Conservation (phyloP, 2,329 filamentous ascomycete genomes). For the Monilinia aucupariae region DNA sequence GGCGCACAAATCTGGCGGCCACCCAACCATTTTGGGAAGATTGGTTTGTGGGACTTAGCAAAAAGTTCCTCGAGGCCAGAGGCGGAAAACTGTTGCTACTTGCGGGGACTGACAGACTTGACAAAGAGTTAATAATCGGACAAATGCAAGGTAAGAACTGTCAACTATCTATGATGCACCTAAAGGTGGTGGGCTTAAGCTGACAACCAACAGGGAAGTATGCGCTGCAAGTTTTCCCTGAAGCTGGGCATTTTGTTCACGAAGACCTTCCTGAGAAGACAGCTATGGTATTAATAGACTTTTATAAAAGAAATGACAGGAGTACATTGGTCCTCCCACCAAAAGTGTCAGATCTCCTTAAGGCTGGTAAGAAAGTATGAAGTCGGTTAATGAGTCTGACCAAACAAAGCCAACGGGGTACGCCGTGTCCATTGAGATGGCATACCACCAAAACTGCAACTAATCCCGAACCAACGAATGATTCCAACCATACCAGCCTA, state of each 20-base stretch:
- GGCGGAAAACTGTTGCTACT: slow-evolving; percentile 82
- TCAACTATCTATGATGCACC: not conserved
- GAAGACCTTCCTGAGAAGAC: slow-evolving; percentile 92
- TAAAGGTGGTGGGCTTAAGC: not conserved
- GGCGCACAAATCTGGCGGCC: slow-evolving; percentile 76
- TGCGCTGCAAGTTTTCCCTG: slow-evolving; percentile 86
- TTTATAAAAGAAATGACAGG: slow-evolving; percentile 86
- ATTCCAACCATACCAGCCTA: too few species aligned
- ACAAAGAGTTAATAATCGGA: slow-evolving; percentile 89
- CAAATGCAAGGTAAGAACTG: slow-evolving; percentile 78
- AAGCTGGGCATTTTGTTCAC: slow-evolving; percentile 94
- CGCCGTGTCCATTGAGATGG: too few species aligned
- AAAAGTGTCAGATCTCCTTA: slow-evolving; percentile 74
- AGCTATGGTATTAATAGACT: slow-evolving; percentile 78
- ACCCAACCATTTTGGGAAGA: slow-evolving; percentile 91
- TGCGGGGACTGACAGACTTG: slow-evolving; percentile 82
- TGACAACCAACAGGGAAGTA: slow-evolving; percentile 65
- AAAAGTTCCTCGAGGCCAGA: slow-evolving; percentile 75
- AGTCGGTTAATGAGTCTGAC: not conserved
- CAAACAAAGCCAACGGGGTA: not conserved
- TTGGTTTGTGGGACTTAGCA: slow-evolving; percentile 85
- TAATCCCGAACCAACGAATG: too few species aligned
- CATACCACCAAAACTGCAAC: too few species aligned
- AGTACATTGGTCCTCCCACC: slow-evolving; percentile 80
- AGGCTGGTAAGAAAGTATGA: slow-evolving; percentile 53